Base-by-base conservation (phyloP, 129 eudicot species). In the Heracleum sosnowskyi region DNA sequence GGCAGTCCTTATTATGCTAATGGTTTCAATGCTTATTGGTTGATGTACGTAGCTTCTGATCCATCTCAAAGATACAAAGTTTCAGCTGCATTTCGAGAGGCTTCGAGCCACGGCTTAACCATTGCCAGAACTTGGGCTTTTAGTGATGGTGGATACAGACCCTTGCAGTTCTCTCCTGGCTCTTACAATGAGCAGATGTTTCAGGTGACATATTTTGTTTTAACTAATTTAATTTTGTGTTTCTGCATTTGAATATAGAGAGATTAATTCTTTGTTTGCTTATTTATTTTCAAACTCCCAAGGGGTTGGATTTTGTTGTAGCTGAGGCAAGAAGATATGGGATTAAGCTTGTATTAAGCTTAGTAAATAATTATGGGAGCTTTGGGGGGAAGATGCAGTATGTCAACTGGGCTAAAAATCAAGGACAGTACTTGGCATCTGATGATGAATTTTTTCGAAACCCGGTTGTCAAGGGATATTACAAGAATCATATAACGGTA, bases 121-220 rank as follows among this genome's bases (percentile, higher is more conserved):
- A 81, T 93, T 77, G 98, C 98, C 40, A 90, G 98, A 84, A 93
- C 98, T 78, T 93, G 98, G 98, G 96, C 98, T 81, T 93, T 93
- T 71, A 90, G 93, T 84, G 98, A 93, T 79, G 98, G 89, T 80
- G 96, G 98, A 29, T 83, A 86, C 77, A 83, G 82, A 24, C 87
- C 98, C 66, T 78, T 93, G 64, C 96, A 93, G 75, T 87, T 81
- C 79, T 76, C 88, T 44, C 98, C 98, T 80, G 96, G 92, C 79
- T 88, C 92, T 76, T 93, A 93, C 76, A 90, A 90, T 84, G 94
- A 93, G 42, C 88, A 93, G 74, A 85, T 86, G 90, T 93, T 93
- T 73, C 83, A 87, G 98, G 98, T 88, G 78, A 46, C 29, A 70
- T 26, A 7, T 46, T 33, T 75, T 26, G 74, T 41, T 64, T 46